phyloP scores from a whole-genome alignment of 2,329 filamentous ascomycete species.

The Fusarium pininemorale region DNA sequence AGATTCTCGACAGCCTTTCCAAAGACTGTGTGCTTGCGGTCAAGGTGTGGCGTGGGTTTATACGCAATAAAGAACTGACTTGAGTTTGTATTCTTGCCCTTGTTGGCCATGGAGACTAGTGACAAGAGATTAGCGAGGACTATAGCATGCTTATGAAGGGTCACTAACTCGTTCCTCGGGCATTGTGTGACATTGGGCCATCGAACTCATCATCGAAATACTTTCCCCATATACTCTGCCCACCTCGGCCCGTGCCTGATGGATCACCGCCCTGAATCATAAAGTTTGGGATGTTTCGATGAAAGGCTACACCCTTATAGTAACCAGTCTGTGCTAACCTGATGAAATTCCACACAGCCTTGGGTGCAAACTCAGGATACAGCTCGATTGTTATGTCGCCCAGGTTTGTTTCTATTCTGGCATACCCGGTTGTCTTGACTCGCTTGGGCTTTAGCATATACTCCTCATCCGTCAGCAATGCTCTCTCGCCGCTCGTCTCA shows the following conservation, averaged over 20 bases:
- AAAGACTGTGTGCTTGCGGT: conserved; percentile 98
- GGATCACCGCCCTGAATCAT: conserved; percentile 99
- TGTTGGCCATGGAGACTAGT: conserved; percentile 88
- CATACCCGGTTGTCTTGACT: conserved; percentile 91
- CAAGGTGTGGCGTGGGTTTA: conserved; percentile 82
- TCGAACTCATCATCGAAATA: conserved; percentile 95
- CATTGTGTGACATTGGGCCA: conserved; percentile 84
- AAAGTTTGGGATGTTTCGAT: conserved; percentile 93
- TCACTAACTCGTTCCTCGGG: conserved; percentile 69
- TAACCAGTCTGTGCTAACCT: conserved; percentile 88
- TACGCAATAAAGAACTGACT: conserved; percentile 96
- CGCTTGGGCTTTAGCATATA: conserved; percentile 94
- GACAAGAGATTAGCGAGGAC: not conserved
- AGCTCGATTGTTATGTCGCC: conserved; percentile 90
- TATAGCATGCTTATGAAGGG: not conserved
- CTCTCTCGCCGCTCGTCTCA: conserved; percentile 86
- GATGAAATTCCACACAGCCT: conserved; percentile 97
- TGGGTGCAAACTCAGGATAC: conserved; percentile 88
- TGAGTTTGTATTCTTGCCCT: conserved; percentile 97
- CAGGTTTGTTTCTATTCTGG: conserved; percentile 84
- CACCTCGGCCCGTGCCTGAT: conserved; percentile 90
- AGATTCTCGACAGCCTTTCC: conserved; percentile 82
- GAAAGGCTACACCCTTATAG: conserved; percentile 85
- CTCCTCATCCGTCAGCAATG: conserved; percentile 89
- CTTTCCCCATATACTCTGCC: conserved; percentile 90